Evolutionary conservation across 2,329 filamentous ascomycete species (phyloP).

Genomic region (Arachnomyces sp.): DNA sequence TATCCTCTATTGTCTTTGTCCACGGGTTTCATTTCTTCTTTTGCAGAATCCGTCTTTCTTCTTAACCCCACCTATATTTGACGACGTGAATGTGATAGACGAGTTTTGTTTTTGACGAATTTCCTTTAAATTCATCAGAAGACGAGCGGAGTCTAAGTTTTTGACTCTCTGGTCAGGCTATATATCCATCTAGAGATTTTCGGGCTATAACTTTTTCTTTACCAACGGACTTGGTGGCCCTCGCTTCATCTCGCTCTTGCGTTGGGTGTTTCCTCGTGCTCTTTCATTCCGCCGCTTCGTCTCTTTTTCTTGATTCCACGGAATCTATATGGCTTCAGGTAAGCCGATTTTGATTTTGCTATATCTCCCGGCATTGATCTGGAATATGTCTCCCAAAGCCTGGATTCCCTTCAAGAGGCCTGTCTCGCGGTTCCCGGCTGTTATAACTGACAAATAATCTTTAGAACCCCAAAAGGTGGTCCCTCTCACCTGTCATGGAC

Average conservation of each 20-base stretch:
- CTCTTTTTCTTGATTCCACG: constrained; percentile 3
- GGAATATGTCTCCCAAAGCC: too few species aligned
- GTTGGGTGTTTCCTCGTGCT: background rate
- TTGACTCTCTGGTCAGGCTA: constrained; percentile 7
- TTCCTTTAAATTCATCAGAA: constrained; percentile 27
- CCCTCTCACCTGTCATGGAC: constrained; percentile 87
- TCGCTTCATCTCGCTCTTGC: constrained; percentile 4
- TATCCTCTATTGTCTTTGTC: too few species aligned
- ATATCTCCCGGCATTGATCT: background rate
- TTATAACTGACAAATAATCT: background rate
- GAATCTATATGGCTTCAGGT: constrained; percentile 20
- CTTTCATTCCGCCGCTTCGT: background rate
- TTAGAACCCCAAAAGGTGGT: constrained; percentile 55
- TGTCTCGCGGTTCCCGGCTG: constrained; percentile 10
- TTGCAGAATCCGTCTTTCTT: too few species aligned
- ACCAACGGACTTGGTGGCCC: too few species aligned
- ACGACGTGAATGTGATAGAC: too few species aligned
- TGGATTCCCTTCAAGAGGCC: background rate
- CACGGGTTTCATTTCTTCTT: too few species aligned
- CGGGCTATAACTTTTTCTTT: background rate
- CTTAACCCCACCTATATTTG: too few species aligned
- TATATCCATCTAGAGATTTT: constrained; percentile 9
- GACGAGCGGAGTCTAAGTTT: constrained; percentile 13
- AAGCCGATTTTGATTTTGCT: background rate
- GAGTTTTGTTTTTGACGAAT: constrained; percentile 18